Conservation (phyloP, 192 early-diverging fungal species). For the Entomortierella lignicola region DNA sequence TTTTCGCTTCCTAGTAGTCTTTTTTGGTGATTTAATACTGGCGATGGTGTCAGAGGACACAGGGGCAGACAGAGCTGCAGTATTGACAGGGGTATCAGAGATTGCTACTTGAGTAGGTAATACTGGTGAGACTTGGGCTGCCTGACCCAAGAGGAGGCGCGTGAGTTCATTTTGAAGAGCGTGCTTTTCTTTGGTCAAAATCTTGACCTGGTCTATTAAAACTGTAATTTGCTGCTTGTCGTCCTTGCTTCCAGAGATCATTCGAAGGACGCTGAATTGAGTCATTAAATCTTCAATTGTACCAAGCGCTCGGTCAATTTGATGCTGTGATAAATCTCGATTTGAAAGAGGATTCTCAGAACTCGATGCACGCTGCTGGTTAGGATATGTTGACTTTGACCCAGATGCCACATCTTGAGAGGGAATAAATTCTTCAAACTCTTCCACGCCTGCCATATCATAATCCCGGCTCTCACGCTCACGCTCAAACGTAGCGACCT, state of each 20-base stretch:
- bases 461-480: background rate
- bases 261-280: constrained; percentile 26
- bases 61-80: background rate
- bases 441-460: background rate
- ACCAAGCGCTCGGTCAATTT: constrained; percentile 17
- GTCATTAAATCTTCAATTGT: constrained; percentile 26
- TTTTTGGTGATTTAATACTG: background rate
- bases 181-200: constrained; percentile 20
- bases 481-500: background rate
- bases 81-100: background rate
- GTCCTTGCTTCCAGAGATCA: constrained; percentile 10
- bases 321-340: background rate
- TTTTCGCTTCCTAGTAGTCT: background rate
- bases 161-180: constrained; percentile 20
- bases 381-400: background rate
- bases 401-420: background rate
- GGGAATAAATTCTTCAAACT: constrained; percentile 27
- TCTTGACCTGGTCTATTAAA: constrained; percentile 20
- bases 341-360: background rate
- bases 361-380: no score
- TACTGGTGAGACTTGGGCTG: background rate
- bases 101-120: background rate
- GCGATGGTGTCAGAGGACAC: background rate
- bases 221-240: constrained; percentile 1
- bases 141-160: background rate